Evolutionary conservation across 768 basidiomycete species (phyloP).

Genomic region (Pleurotus giganteus): DNA sequence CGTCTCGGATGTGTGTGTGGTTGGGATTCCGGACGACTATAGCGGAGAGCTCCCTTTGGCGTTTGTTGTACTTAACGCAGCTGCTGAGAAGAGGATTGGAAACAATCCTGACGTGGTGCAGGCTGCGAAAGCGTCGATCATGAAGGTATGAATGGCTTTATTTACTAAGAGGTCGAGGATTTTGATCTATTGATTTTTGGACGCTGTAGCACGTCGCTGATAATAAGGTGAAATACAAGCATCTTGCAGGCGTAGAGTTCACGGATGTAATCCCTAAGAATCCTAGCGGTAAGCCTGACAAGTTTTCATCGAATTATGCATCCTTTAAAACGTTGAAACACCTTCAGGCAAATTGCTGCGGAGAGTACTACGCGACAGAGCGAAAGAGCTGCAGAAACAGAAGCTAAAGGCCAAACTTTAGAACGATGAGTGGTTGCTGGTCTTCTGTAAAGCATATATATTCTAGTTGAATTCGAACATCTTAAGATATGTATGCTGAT

Average conservation of each 20-base stretch:
- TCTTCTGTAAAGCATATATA: not conserved
- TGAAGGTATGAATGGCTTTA: constrained; percentile 8
- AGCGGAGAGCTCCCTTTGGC: constrained; percentile 53
- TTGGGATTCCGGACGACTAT: constrained; percentile 49
- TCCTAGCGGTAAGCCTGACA: constrained; percentile 49
- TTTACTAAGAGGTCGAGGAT: not conserved
- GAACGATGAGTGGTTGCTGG: not conserved
- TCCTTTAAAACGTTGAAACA: not conserved
- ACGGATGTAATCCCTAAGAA: constrained; percentile 56
- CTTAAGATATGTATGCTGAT: no score
- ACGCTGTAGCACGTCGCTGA: constrained; percentile 46
- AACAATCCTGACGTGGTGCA: constrained; percentile 14
- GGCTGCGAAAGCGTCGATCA: constrained; percentile 12
- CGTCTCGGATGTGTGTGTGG: constrained; percentile 41
- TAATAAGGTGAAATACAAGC: constrained; percentile 58
- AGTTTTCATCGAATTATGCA: not conserved
- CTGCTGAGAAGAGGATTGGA: constrained; percentile 25
- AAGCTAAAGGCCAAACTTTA: constrained; percentile 23
- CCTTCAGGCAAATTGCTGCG: constrained; percentile 32
- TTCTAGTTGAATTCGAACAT: not conserved
- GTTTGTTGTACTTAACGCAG: constrained; percentile 39
- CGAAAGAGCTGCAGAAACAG: constrained; percentile 26
- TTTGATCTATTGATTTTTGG: not conserved
- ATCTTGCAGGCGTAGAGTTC: constrained; percentile 56
- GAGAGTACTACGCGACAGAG: constrained; percentile 47